Conservation (phyloP, 2,329 filamentous ascomycete genomes). For the Alternaria angustiovoidea region DNA sequence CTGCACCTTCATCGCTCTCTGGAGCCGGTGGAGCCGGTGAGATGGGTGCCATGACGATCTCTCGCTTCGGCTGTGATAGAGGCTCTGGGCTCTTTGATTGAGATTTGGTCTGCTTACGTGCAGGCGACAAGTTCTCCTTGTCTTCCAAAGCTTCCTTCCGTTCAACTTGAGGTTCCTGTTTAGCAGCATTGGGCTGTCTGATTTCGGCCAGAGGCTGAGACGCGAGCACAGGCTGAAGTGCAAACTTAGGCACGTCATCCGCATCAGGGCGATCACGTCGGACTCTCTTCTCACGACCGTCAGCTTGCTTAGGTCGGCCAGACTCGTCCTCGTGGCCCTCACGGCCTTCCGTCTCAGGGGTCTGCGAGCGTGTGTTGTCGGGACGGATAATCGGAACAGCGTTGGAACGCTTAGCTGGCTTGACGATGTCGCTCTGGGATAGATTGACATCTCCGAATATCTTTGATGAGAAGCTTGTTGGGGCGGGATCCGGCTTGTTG, state of each 20-base stretch:
- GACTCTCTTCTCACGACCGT: slow-evolving; percentile 78
- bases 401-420: slow-evolving; percentile 76
- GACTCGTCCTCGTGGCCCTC: slow-evolving; percentile 63
- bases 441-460: slow-evolving; percentile 59
- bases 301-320: slow-evolving; percentile 68
- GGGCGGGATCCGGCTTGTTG: slow-evolving; percentile 29
- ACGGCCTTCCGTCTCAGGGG: slow-evolving; percentile 52
- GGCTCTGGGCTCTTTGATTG: slow-evolving; percentile 39
- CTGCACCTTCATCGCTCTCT: slow-evolving; percentile 19
- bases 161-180: slow-evolving; percentile 31
- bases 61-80: slow-evolving; percentile 22
- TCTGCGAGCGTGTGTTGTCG: slow-evolving; percentile 49
- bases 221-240: slow-evolving; percentile 55
- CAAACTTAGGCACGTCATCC: slow-evolving; percentile 79
- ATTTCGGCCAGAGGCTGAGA: slow-evolving; percentile 45
- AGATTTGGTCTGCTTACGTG: slow-evolving; percentile 30
- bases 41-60: slow-evolving; percentile 19
- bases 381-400: slow-evolving; percentile 82
- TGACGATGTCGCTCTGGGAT: slow-evolving; percentile 67
- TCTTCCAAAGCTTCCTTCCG: slow-evolving; percentile 39
- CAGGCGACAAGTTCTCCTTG: slow-evolving; percentile 50
- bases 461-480: slow-evolving; percentile 43
- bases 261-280: slow-evolving; percentile 70
- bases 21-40: slow-evolving; percentile 10
- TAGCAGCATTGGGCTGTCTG: slow-evolving; percentile 34